These are phyloP conservation scores for Zygosaccharomyces rouxii DNA, from an alignment of 805 yeast genomes.

Conservation along the genomic window DNA sequence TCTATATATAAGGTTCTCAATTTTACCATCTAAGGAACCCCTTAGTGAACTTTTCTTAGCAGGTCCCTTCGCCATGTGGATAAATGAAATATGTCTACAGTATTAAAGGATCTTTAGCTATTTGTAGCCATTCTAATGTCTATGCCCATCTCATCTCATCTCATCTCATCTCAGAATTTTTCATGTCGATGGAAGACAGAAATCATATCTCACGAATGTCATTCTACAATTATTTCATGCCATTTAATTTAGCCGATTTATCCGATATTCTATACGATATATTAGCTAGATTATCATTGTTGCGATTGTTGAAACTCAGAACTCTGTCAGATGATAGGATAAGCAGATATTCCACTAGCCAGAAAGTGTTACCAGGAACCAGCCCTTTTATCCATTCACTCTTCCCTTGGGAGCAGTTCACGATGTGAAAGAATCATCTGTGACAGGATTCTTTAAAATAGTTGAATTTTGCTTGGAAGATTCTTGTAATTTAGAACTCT, in stretches of 20 bases:
- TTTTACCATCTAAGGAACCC: conserved; percentile 48
- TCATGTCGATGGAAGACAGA: neutral
- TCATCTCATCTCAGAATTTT: conserved; percentile 6
- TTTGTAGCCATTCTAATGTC: neutral
- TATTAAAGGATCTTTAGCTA: neutral
- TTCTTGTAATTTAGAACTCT: neutral
- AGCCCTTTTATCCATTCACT: neutral
- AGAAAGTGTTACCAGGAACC: neutral
- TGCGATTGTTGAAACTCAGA: neutral
- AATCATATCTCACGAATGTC: neutral
- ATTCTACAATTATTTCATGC: neutral
- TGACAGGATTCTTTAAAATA: neutral
- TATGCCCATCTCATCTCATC: neutral
- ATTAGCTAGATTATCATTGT: neutral
- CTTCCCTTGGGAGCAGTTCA: neutral
- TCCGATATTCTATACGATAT: neutral
- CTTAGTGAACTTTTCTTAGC: conserved; percentile 25
- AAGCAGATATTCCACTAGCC: neutral
- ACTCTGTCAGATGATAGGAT: neutral
- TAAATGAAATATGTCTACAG: neutral
- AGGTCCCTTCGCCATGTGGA: conserved; percentile 35
- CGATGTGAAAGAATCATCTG: neutral
- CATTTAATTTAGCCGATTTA: neutral
- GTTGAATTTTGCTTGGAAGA: neutral
- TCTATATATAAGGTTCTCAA: conserved; percentile 50